Conservation (phyloP, 257 asterid genomes). For the Rubia yunnanensis region DNA sequence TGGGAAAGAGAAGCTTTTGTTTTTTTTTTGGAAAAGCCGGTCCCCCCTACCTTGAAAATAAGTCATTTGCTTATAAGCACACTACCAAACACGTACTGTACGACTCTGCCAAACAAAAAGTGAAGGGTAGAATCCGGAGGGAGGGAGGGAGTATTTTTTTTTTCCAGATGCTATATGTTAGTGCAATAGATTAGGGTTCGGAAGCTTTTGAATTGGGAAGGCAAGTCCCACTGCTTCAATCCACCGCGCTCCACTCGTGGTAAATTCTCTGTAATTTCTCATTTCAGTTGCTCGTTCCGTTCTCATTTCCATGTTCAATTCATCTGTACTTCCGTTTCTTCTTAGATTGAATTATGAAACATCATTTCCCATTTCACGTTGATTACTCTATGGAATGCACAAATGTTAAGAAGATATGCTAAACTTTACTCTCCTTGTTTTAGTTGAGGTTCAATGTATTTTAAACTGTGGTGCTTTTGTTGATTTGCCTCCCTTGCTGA, state of each 20-base stretch:
- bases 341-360: background rate
- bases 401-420: background rate
- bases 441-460: background rate
- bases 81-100: too few species aligned
- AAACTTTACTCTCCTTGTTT: background rate
- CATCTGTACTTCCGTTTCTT: background rate
- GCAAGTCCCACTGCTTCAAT: constrained; percentile 1
- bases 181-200: background rate
- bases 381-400: background rate
- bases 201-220: background rate
- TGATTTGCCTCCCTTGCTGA: background rate
- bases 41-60: too few species aligned
- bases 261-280: background rate
- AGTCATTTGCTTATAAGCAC: too few species aligned
- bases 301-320: background rate
- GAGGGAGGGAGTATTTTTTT: too few species aligned
- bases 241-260: background rate
- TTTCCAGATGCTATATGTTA: too few species aligned
- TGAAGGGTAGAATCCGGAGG: too few species aligned
- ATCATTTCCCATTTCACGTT: background rate
- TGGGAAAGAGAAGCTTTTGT: too few species aligned
- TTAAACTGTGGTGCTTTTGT: background rate
- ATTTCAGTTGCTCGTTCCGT: background rate
- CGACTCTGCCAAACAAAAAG: too few species aligned
- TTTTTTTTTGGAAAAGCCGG: too few species aligned